Percentiles rank a stretch among this genome's conserved stretches.
These are phyloP conservation scores for Protomyces inouyei DNA, from an alignment of 1,139 yeast species.

Conservation along the genomic window DNA sequence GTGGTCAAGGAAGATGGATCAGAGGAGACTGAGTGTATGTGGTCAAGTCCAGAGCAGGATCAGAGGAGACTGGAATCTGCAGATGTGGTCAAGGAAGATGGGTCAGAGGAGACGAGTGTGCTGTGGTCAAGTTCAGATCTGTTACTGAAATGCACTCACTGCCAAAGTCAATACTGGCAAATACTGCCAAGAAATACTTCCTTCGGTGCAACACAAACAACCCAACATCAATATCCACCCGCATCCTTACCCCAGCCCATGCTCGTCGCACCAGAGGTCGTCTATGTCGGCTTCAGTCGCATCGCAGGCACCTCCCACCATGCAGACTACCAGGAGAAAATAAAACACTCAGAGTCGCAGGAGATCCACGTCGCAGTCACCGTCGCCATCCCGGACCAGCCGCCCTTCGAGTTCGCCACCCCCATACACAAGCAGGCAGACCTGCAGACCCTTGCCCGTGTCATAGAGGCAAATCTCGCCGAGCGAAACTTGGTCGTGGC, in stretches of 20 bases:
- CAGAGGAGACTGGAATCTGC: too few species aligned
- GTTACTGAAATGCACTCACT: too few species aligned
- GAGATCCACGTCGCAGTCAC: background rate
- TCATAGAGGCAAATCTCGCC: slow-evolving; percentile 2
- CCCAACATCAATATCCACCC: background rate
- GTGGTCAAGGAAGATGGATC: background rate
- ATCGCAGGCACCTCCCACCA: background rate
- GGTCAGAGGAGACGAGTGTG: too few species aligned
- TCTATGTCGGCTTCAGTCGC: slow-evolving; percentile 19
- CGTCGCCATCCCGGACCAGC: background rate
- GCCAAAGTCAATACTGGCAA: too few species aligned
- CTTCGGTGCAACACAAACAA: background rate
- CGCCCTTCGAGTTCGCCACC: background rate
- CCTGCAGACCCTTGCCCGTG: slow-evolving; percentile 14
- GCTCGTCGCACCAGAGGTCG: slow-evolving; percentile 12
- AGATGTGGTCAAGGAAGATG: background rate
- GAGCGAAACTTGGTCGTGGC: slow-evolving; percentile 15
- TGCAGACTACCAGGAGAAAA: background rate
- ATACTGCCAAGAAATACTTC: too few species aligned
- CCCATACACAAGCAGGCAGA: slow-evolving; percentile 22
- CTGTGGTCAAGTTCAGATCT: background rate
- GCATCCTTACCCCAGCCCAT: background rate
- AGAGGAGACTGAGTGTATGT: background rate
- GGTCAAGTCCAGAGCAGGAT: background rate
- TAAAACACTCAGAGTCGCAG: background rate